Evolutionary conservation across 1,139 yeast species (phyloP), one percentile per base, ranked within the genome.

Genomic region (Geotrichum bryndzae): DNA sequence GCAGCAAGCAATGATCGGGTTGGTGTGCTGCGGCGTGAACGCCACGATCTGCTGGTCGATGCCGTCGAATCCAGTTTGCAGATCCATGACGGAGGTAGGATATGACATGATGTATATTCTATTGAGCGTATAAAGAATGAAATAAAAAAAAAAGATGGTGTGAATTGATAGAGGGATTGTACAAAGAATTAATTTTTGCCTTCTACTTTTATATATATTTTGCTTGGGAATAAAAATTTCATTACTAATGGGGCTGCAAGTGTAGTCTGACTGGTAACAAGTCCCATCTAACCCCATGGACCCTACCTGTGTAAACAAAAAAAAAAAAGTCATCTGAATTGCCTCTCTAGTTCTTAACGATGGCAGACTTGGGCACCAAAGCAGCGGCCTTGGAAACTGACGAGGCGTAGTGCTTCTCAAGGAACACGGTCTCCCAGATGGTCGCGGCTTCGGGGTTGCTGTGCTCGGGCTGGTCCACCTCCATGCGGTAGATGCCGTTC

Each of bases 1-100:
- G 77, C 96, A 92, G 80, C 99, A 94, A 63, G 94, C 82, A 66
- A 95, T 96, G 5, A 96, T 88, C 31, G 97, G 96, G 29, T 79
- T 83, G n/a, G 79, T 74, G 64, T 75, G 79, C 45, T 69, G 70
- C 18, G 78, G 78, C 27, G 68, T 69, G 65, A 73, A 75, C 41
- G 41, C 61, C 53, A 57, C 59, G 25, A 62, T 57, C 31, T 60
- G 61, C 23, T 55, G 61, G 35, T 59, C 61, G 6, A 51, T 31
- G 27, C 53, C 59, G 27, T 48, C 50, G 35, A 56, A 56, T 18
- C 48, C 54, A n/a, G 29, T 22, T 41, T 54, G 51, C n/a, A 54
- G 35, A 11, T 45, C 51, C 51, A 54, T 53, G 15, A 22, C 52
- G 23, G 33, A 27, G 8, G 18, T 41, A n/a, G 48, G 48, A 15